These are phyloP conservation scores for Ceratocystiopsis brevicomis DNA, from an alignment of 2,329 filamentous ascomycete species.

Conservation along the genomic window DNA sequence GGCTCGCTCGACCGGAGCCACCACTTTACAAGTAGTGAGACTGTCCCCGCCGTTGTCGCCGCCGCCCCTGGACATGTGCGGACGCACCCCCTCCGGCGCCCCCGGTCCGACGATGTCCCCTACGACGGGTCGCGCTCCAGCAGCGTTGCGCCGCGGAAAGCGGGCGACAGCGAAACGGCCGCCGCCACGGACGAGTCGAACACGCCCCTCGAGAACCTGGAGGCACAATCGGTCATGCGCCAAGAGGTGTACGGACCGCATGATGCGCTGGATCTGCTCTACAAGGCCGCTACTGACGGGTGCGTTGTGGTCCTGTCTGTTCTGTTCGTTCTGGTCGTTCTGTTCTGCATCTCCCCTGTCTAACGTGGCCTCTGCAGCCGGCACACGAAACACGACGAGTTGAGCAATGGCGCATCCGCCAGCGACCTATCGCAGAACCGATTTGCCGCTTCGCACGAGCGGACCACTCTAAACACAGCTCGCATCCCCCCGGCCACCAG, in stretches of 20 bases:
- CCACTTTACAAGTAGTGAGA: constrained; percentile 12
- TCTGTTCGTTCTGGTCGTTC: too few relatives aligned
- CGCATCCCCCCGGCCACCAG: not conserved
- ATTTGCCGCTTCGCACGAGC: not conserved
- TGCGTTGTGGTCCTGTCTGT: constrained; percentile 5
- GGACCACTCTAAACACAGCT: not conserved
- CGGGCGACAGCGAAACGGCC: constrained; percentile 16
- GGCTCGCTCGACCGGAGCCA: constrained; percentile 8
- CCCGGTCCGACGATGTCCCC: constrained; percentile 16
- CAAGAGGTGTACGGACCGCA: constrained; percentile 73
- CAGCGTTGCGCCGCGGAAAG: not conserved
- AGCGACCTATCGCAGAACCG: not conserved
- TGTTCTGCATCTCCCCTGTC: not conserved
- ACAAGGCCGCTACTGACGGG: constrained; percentile 60
- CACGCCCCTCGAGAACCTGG: constrained; percentile 43
- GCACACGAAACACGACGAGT: constrained; percentile 2
- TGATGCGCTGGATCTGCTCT: constrained; percentile 78
- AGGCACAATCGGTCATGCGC: constrained; percentile 46
- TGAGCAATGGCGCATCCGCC: not conserved
- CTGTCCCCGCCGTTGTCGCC: constrained; percentile 34
- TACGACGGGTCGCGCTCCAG: constrained; percentile 13
- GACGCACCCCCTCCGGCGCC: constrained; percentile 45
- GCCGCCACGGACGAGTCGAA: constrained; percentile 32
- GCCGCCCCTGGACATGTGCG: constrained; percentile 48
- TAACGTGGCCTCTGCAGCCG: not conserved